These are phyloP conservation scores for Eucalyptus urophylla DNA, from an alignment of 345 rosid species.

Conservation along the genomic window DNA sequence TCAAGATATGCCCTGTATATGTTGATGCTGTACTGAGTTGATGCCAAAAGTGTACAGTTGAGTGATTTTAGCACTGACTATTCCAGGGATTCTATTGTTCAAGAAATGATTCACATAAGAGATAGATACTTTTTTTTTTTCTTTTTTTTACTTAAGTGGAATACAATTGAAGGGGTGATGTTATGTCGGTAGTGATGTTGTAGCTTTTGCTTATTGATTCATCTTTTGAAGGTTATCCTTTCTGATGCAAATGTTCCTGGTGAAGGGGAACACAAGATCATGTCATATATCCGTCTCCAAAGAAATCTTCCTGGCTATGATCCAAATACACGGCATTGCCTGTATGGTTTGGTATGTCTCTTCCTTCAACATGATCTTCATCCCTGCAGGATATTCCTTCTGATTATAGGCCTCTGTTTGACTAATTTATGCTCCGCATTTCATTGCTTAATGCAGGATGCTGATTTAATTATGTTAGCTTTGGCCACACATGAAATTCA, in stretches of 20 bases:
- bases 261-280: conserved; percentile 96
- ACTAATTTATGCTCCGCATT: background rate
- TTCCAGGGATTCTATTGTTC: background rate
- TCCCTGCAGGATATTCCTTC: background rate
- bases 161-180: background rate
- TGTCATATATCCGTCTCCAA: conserved; percentile 86
- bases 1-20: background rate
- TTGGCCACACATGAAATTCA: conserved; percentile 95
- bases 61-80: background rate
- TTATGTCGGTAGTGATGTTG: background rate
- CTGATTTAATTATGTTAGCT: conserved; percentile 94
- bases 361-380: background rate
- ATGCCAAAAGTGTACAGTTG: background rate
- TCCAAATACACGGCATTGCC: conserved; percentile 87
- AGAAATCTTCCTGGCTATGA: conserved; percentile 81
- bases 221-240: conserved; percentile 68
- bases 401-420: background rate
- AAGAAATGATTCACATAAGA: background rate
- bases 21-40: background rate
- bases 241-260: conserved; percentile 99
- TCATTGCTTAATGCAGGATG: conserved; percentile 53
- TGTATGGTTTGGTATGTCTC: conserved; percentile 88
- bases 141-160: background rate
- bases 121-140: background rate
- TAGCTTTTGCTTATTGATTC: background rate